Base-by-base conservation (phyloP, 1,139 yeast genomes). In the Scheffersomyces lignicola region DNA sequence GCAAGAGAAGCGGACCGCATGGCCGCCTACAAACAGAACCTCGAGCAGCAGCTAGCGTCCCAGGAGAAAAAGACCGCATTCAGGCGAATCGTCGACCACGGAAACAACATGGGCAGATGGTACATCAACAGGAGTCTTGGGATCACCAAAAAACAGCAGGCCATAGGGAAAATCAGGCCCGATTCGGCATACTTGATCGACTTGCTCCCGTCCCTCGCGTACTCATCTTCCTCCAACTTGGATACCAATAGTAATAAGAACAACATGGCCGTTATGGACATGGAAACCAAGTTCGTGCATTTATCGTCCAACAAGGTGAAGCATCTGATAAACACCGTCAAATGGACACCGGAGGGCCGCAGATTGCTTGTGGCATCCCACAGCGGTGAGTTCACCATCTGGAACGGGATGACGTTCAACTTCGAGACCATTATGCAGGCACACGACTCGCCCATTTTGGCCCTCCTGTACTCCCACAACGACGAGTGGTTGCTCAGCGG, bases 361-460 rank as follows among this genome's bases (percentile, higher is more conserved):
- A 68, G 98, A 44, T 68, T 94, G 40, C 71, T 92, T 34, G 95
- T 95, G 6, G 96, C 96, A 0, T 80, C 95, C 12, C 89, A 86
- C 61, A 80, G 89, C 43, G 99, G 99, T 22, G 99, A 92, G 56
- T 90, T 92, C 60, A 90, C 98, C 5, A 69, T 92, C 28, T 92
- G 98, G 98, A 90, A 90, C 58, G 97, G 97, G 10, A 77, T 86
- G 74, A 84, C 96, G 5, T 92, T 92, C 65, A 89, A 88, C 55
- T 90, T 92, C 55, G 99, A 92, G 58, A 87, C 96, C 34, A 89
- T 94, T 47, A 92, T 90, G 94, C 98, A 92, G 65, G 97, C 98
- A 1, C 98, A 94, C 61, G 98, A 94, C 56, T 75, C 84, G 42
- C 90, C 97, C 0, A 84, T 92, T 22, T 73, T 92, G 20, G 72